A percentile compares a stretch with the other conserved stretches of the same genome.
Conservation (phyloP, 2,329 filamentous ascomycete species). For the Chalara sp. region DNA sequence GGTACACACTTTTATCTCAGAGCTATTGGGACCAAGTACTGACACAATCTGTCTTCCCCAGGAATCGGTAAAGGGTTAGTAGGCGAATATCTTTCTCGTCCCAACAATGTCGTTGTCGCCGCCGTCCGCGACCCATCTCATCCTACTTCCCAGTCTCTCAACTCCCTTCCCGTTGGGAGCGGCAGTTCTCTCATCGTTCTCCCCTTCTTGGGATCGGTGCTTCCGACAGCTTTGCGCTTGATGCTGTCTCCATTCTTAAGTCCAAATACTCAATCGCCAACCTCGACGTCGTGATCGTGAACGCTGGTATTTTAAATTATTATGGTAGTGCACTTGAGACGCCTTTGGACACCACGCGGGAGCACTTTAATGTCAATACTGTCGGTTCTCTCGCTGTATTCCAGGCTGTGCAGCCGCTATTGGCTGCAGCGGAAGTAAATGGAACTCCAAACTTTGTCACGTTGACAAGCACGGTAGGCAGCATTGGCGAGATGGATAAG, state of each 20-base stretch:
- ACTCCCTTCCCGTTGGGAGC: slow-evolving; percentile 10
- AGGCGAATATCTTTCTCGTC: slow-evolving; percentile 26
- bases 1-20: too few species aligned
- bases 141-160: slow-evolving; percentile 23
- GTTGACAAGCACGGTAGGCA: slow-evolving; percentile 1
- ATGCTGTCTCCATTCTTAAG: slow-evolving; percentile 26
- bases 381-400: slow-evolving; percentile 25
- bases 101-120: slow-evolving; percentile 32
- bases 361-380: slow-evolving; percentile 23
- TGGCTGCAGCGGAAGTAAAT: slow-evolving; percentile 2
- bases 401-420: slow-evolving; percentile 24
- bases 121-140: slow-evolving; percentile 25
- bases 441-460: neutral
- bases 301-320: slow-evolving; percentile 36
- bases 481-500: slow-evolving; percentile 2
- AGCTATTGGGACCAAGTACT: too few species aligned
- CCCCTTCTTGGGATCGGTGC: slow-evolving; percentile 33
- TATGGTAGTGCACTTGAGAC: slow-evolving; percentile 24
- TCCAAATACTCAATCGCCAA: slow-evolving; percentile 29
- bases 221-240: slow-evolving; percentile 23
- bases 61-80: slow-evolving; percentile 26
- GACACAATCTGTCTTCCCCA: neutral
- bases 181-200: slow-evolving; percentile 33
- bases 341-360: slow-evolving; percentile 19
- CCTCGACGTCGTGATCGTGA: slow-evolving; percentile 45